Percentiles rank a stretch among this genome's conserved stretches.
Conservation (phyloP, 331 rosid species). For the Arachis monticola region DNA sequence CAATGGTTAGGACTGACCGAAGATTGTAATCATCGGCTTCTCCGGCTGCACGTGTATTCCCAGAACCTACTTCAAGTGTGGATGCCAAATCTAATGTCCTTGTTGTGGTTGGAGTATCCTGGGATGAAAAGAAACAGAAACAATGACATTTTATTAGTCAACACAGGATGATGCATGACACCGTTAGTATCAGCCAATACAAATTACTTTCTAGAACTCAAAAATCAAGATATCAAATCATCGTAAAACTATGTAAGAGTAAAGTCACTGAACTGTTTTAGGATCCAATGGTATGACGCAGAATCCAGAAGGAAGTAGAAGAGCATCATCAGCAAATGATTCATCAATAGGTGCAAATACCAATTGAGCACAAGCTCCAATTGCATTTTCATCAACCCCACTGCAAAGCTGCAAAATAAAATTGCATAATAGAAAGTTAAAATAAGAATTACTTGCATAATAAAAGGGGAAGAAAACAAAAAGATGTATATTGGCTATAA, state of each 20-base stretch:
- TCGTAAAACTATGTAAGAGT: neutral
- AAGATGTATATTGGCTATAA: no score
- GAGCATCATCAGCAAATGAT: slow-evolving; percentile 97
- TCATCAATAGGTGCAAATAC: slow-evolving; percentile 98
- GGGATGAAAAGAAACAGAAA: slow-evolving; percentile 31
- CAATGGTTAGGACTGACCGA: slow-evolving; percentile 90
- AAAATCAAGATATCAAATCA: no score
- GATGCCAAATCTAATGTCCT: slow-evolving; percentile 95
- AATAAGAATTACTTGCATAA: neutral
- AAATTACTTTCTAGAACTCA: slow-evolving; percentile 91
- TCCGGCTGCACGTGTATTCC: slow-evolving; percentile 59
- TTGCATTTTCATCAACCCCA: slow-evolving; percentile 87
- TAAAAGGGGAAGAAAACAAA: neutral
- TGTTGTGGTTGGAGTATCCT: slow-evolving; percentile 70
- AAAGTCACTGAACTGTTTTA: slow-evolving; percentile 64
- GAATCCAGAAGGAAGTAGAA: slow-evolving; percentile 91
- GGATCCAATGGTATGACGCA: slow-evolving; percentile 94
- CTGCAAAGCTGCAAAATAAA: slow-evolving; percentile 71
- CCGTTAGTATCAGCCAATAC: slow-evolving; percentile 52
- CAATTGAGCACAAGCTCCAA: slow-evolving; percentile 93
- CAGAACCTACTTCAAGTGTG: slow-evolving; percentile 82
- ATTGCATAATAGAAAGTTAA: neutral
- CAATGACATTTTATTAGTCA: slow-evolving; percentile 42
- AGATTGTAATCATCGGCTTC: slow-evolving; percentile 76
- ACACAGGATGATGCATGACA: slow-evolving; percentile 96